Evolutionary conservation across 495 filamentous ascomycete species (phyloP), one percentile per base, ranked within the genome.

Genomic region (Clohesyomyces aquaticus): DNA sequence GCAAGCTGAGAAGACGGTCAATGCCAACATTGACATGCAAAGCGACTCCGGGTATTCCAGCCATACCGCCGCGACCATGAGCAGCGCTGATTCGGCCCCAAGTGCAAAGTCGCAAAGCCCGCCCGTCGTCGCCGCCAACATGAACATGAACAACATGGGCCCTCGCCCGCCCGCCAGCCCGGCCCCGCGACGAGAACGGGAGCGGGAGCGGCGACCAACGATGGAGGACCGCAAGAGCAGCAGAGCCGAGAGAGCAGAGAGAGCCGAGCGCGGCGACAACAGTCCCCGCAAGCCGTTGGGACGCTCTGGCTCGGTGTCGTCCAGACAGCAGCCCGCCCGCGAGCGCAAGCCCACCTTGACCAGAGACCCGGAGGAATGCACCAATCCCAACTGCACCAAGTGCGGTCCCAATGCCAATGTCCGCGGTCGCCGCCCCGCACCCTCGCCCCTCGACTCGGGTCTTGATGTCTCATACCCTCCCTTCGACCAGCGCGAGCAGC

Each of bases 41-140:
- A 86, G 82, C 74, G 85, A 88, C 74, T 86, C 83, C 43, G 85
- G 84, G 56, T 87, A 86, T 78, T 87, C 84, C 63, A 86, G 80
- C 79, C 85, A 81, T 74, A 87, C 82, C 63, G 76, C 78, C 61
- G 81, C 82, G 67, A 83, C 83, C 26, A 76, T 75, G 63, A 77
- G 76, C 71, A 82, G 79, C 74, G 79, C 80, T 75, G 79, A 82
- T 77, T 83, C 83, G 63, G 79, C 73, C 28, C 75, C 66, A 79
- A 70, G 65, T 65, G 47, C 55, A 22, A 43, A 63, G 63, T 60
- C 68, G 48, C 50, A 57, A 21, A 50, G 70, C 19, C 55, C 70
- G 29, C 51, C 65, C 16, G 46, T 28, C n/a, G 57, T 50, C 16
- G n/a, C 46, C n/a, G 57, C 45, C 21, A 43, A 38, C 51, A 22